Base-by-base conservation (phyloP, 2,329 filamentous ascomycete genomes). In the Clarireedia sp. region DNA sequence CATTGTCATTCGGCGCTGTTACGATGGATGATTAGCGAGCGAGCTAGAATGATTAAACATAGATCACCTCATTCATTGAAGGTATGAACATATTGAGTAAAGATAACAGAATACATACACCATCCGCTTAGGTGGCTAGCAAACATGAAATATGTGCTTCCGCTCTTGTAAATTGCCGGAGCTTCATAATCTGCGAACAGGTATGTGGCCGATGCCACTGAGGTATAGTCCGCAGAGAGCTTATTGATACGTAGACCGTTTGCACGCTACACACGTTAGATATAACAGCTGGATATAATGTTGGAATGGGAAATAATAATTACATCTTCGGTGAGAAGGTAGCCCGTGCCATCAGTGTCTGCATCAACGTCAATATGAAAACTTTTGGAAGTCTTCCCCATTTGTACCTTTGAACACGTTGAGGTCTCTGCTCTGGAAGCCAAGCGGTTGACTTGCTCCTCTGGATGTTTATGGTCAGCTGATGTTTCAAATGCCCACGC, bases 101-200 rank as follows among this genome's bases (percentile, higher is more conserved):
- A 14, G 37, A 37, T 10, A 37, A 10, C 37, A 10, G 12, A 3
- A 37, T 37, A 10, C 61, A 46, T 58, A 66, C 62, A 50, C 67
- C 63, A 66, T 29, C 78, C 78, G 0, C 76, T 80, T 12, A 80
- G 65, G 44, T 77, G 72, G 0, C 79, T 82, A 2, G 78, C 82
- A 63, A 87, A 85, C 70, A 87, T 79, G 68, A 79, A 87, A 68
- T 86, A 87, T 0, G 76, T 75, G 1, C 75, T 78, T 14, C 77
- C 73, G 7, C 76, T 75, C 68, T 86, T 87, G 54, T 84, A 66
- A 37, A 87, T 72, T 0, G 84, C 83, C 0, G 85, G 84, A 0
- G 83, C 73, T 63, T 88, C 85, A 54, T 80, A 78, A 48, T 75
- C 74, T 2, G 60, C 64, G 66, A 67, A 86, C 1, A 75, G 68